Percentiles rank a stretch among this genome's conserved stretches.
phyloP scores from a whole-genome alignment of 1,139 yeast genomes.

The Kluyveromyces marxianus region DNA sequence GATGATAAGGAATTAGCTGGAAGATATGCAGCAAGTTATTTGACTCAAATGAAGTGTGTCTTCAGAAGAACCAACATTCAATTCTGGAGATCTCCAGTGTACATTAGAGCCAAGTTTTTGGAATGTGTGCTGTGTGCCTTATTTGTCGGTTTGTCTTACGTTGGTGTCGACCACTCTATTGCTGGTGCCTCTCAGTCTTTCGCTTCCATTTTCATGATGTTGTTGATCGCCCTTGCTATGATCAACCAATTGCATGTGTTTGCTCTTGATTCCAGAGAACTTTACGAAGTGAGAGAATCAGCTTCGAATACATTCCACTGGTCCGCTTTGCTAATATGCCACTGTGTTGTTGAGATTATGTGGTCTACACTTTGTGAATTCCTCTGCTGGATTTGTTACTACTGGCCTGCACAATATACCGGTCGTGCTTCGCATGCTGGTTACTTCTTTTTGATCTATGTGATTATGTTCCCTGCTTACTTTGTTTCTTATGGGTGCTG shows the following conservation, averaged over 20 bases:
- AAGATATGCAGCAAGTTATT: slow-evolving; percentile 34
- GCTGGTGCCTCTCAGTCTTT: slow-evolving; percentile 45
- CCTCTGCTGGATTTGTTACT: slow-evolving; percentile 42
- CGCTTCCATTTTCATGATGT: slow-evolving; percentile 46
- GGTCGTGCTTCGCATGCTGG: slow-evolving; percentile 37
- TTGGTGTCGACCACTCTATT: slow-evolving; percentile 34
- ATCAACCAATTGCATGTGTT: slow-evolving; percentile 52
- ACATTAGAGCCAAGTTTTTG: slow-evolving; percentile 40
- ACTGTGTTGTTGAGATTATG: slow-evolving; percentile 44
- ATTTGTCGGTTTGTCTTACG: slow-evolving; percentile 47
- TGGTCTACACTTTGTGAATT: slow-evolving; percentile 43
- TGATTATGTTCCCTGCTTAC: slow-evolving; percentile 43
- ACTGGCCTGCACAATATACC: slow-evolving; percentile 47
- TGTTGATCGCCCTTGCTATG: slow-evolving; percentile 45
- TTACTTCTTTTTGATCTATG: slow-evolving; percentile 37
- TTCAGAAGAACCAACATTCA: slow-evolving; percentile 37
- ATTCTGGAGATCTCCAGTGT: slow-evolving; percentile 46
- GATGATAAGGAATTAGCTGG: slow-evolving; percentile 29
- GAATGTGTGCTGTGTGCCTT: slow-evolving; percentile 43
- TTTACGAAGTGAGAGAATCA: slow-evolving; percentile 52
- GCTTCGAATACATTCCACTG: slow-evolving; percentile 58
- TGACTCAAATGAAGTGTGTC: slow-evolving; percentile 37
- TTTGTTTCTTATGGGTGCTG: slow-evolving; percentile 45
- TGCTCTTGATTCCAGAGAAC: slow-evolving; percentile 45
- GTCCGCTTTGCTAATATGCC: slow-evolving; percentile 48